phyloP scores from a whole-genome alignment of 2,329 filamentous ascomycete species.

The Epichloe scottii region DNA sequence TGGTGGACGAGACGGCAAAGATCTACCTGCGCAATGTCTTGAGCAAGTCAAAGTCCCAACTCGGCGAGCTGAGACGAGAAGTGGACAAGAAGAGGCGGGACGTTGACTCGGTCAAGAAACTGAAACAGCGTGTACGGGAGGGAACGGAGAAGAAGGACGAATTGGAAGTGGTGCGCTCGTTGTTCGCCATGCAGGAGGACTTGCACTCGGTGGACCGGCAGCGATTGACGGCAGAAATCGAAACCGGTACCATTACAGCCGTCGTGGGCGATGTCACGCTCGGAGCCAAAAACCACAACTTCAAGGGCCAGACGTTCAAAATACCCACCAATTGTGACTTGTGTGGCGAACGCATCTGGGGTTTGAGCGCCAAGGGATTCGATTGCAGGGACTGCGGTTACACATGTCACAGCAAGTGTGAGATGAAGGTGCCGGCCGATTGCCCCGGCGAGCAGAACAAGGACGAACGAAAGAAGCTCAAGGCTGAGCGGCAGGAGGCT shows the following conservation, averaged over 20 bases:
- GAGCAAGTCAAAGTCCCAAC: constrained; percentile 74
- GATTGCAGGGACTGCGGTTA: constrained; percentile 95
- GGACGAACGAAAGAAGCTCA: constrained; percentile 90
- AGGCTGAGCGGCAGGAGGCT: constrained; percentile 69
- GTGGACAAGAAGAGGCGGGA: constrained; percentile 78
- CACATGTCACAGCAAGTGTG: constrained; percentile 95
- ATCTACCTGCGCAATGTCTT: constrained; percentile 85
- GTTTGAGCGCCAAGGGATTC: constrained; percentile 88
- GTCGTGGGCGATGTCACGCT: constrained; percentile 86
- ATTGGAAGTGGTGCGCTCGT: constrained; percentile 67
- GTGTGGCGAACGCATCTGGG: constrained; percentile 95
- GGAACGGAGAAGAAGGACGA: constrained; percentile 84
- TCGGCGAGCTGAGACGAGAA: constrained; percentile 69
- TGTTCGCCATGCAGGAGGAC: constrained; percentile 74
- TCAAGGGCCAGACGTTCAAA: constrained; percentile 98
- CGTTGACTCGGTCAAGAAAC: constrained; percentile 62
- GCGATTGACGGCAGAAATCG: constrained; percentile 78
- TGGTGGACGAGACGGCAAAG: constrained; percentile 76
- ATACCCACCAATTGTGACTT: constrained; percentile 97
- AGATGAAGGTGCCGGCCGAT: constrained; percentile 95
- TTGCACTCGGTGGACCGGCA: constrained; percentile 76
- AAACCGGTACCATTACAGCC: constrained; percentile 83
- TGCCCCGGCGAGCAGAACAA: constrained; percentile 90
- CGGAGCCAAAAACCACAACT: constrained; percentile 90
- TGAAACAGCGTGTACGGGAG: constrained; percentile 65